A percentile compares a stretch with the other conserved stretches of the same genome.
phyloP scores from a whole-genome alignment of 2,329 filamentous ascomycete genomes.

The Cladophialophora exuberans region DNA sequence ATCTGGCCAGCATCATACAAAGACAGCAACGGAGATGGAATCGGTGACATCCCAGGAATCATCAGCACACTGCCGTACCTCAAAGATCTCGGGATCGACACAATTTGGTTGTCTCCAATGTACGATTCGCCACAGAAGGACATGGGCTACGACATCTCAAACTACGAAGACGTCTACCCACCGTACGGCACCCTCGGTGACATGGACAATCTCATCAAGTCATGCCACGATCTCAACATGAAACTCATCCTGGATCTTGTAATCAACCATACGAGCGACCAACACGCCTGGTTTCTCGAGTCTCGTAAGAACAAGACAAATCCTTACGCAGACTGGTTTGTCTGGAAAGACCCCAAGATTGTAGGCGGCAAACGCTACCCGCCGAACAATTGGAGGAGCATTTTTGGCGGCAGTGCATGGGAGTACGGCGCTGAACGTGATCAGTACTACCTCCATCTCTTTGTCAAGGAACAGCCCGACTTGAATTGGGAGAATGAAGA shows the following conservation, averaged over 20 bases:
- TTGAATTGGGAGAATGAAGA: constrained; percentile 75
- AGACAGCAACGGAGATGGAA: constrained; percentile 40
- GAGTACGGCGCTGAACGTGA: constrained; percentile 33
- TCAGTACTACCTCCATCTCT: constrained; percentile 74
- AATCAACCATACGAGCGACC: constrained; percentile 72
- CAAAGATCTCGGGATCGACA: constrained; percentile 38
- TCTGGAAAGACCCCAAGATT: constrained; percentile 64
- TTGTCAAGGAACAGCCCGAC: constrained; percentile 72
- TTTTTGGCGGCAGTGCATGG: constrained; percentile 42
- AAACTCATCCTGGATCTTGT: constrained; percentile 75
- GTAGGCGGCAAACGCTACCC: constrained; percentile 60
- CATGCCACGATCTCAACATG: constrained; percentile 66
- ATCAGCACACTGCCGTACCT: constrained; percentile 39
- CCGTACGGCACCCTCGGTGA: constrained; percentile 70
- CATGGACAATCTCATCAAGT: constrained; percentile 64
- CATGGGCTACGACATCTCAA: constrained; percentile 70
- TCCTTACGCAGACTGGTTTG: constrained; percentile 65
- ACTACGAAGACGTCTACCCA: constrained; percentile 68
- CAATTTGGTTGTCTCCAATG: constrained; percentile 56
- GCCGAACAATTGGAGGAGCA: constrained; percentile 60
- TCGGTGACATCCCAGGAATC: constrained; percentile 40
- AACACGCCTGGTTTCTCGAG: constrained; percentile 63
- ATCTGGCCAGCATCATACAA: constrained; percentile 41
- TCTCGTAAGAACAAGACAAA: constrained; percentile 46
- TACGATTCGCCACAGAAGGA: constrained; percentile 66